Percentiles rank a stretch among this genome's conserved stretches.
phyloP scores from a whole-genome alignment of 106 monocot species.

The Platanthera guangdongensis region DNA sequence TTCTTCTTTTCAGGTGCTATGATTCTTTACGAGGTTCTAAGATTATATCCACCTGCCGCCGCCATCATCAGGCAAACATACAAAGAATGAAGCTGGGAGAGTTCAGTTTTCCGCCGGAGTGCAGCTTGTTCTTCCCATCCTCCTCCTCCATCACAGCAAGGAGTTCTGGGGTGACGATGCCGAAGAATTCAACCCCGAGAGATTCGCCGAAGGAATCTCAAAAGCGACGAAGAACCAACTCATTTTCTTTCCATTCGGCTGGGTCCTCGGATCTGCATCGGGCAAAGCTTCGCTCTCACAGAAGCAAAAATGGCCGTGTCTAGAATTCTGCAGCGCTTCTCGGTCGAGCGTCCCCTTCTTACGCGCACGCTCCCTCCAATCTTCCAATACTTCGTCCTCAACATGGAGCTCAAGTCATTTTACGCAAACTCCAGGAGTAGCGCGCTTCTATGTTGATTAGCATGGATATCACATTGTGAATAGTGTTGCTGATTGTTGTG shows the following conservation, averaged over 20 bases:
- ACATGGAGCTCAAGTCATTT: constrained; percentile 43
- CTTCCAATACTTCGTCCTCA: constrained; percentile 42
- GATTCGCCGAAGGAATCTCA: constrained; percentile 12
- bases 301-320: constrained; percentile 63
- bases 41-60: constrained; percentile 8
- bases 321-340: constrained; percentile 45
- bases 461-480: too few relatives aligned
- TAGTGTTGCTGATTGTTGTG: too few relatives aligned
- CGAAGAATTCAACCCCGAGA: constrained; percentile 26
- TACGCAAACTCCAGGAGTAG: constrained; percentile 7
- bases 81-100: constrained; percentile 16
- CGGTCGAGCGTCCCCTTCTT: constrained; percentile 39
- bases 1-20: constrained; percentile 10
- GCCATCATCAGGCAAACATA: constrained; percentile 1
- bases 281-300: constrained; percentile 58
- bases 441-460: too few relatives aligned
- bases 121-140: constrained; percentile 5
- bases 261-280: constrained; percentile 59
- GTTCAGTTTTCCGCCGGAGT: constrained; percentile 8
- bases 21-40: constrained; percentile 15
- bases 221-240: constrained; percentile 12
- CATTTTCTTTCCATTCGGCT: constrained; percentile 63
- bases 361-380: constrained; percentile 42
- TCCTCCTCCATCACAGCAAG: constrained; percentile 10
- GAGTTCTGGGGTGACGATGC: constrained; percentile 22